These are phyloP conservation scores for Podaxis mareebaensis DNA, from an alignment of 768 basidiomycete species.

Conservation along the genomic window DNA sequence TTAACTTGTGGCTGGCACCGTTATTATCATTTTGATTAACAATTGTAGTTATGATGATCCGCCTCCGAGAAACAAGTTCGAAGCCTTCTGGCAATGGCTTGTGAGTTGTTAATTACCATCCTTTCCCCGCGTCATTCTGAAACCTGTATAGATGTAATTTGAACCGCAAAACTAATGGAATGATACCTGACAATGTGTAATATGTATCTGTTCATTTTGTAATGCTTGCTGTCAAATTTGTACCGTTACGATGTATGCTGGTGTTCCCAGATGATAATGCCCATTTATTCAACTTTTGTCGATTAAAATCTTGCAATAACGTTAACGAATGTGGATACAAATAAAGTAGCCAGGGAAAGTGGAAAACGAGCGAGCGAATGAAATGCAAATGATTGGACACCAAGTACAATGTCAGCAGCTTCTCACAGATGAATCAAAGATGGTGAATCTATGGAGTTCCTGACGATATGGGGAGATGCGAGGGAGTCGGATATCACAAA, in stretches of 20 bases:
- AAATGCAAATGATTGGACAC: conserved; percentile 16
- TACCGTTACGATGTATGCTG: neutral
- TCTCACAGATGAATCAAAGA: conserved; percentile 23
- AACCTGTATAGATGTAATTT: conserved; percentile 18
- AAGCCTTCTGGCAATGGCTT: conserved; percentile 79
- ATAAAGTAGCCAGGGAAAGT: conserved; percentile 1
- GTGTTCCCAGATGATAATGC: neutral
- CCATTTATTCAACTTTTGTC: conserved; percentile 12
- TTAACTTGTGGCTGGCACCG: conserved; percentile 14
- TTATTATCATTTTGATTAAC: neutral
- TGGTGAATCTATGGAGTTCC: conserved; percentile 18
- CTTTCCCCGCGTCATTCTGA: conserved; percentile 16
- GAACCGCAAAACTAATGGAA: neutral
- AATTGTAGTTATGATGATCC: conserved; percentile 63
- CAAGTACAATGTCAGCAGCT: conserved; percentile 18
- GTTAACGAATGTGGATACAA: conserved; percentile 16
- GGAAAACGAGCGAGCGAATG: conserved; percentile 6
- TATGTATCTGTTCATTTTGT: neutral
- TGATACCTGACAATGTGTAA: neutral
- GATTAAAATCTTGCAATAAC: conserved; percentile 13
- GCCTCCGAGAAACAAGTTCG: conserved; percentile 64
- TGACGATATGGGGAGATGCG: neutral
- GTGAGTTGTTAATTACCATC: conserved; percentile 48
- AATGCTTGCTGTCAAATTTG: neutral
- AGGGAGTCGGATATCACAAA: conserved; percentile 9